Conservation (phyloP, 2,329 filamentous ascomycete species). For the Pyricularia grisea region DNA sequence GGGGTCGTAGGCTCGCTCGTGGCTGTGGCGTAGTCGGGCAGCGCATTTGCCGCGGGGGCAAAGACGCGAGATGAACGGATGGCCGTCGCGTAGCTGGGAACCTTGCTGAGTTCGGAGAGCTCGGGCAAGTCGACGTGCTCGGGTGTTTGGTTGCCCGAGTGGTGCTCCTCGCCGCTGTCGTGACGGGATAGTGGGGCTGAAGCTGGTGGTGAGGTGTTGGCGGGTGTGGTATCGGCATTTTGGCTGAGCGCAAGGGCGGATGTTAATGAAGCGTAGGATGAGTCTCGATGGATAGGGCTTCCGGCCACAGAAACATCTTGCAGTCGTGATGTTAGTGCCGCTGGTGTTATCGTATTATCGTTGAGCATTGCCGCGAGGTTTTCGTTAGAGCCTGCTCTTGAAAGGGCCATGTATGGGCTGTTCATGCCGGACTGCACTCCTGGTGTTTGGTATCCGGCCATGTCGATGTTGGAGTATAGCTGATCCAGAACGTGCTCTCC, state of each 20-base stretch:
- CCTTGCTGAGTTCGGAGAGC: constrained; percentile 57
- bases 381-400: constrained; percentile 70
- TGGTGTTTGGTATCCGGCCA: constrained; percentile 72
- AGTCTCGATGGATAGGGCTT: constrained; percentile 29
- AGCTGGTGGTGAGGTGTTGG: constrained; percentile 25
- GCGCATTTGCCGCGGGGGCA: constrained; percentile 34
- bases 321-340: constrained; percentile 52
- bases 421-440: constrained; percentile 62
- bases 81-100: constrained; percentile 70
- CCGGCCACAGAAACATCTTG: constrained; percentile 53
- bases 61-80: constrained; percentile 48
- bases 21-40: constrained; percentile 61
- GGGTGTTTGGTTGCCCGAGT: constrained; percentile 43
- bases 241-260: not conserved
- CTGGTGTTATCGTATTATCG: constrained; percentile 35
- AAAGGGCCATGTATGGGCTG: constrained; percentile 67
- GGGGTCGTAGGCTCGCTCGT: constrained; percentile 8
- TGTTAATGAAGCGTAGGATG: constrained; percentile 21
- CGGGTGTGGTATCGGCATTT: not conserved
- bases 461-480: constrained; percentile 80
- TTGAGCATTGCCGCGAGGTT: constrained; percentile 58
- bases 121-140: constrained; percentile 50
- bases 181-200: constrained; percentile 42
- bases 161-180: constrained; percentile 37
- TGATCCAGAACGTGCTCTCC: constrained; percentile 84